These are phyloP conservation scores for Pistacia vera DNA, from an alignment of 345 rosid genomes.

Conservation along the genomic window DNA sequence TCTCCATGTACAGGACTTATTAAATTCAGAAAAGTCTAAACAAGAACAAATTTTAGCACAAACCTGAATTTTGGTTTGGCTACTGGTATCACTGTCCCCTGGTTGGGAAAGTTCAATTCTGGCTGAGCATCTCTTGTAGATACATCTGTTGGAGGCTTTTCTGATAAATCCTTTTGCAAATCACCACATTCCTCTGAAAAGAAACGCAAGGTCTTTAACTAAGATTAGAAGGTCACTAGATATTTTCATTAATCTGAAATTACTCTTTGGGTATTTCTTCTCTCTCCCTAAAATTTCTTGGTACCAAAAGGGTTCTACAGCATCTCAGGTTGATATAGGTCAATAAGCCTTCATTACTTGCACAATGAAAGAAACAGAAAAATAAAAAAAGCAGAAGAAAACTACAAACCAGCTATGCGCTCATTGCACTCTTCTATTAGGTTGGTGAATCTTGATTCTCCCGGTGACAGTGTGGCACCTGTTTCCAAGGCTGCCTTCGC, in stretches of 20 bases:
- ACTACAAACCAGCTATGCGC: slow-evolving; percentile 52
- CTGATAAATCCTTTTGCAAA: slow-evolving; percentile 14
- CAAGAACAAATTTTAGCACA: background rate
- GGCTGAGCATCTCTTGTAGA: slow-evolving; percentile 22
- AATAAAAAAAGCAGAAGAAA: background rate
- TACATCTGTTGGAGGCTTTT: slow-evolving; percentile 18
- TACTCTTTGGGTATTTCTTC: too few relatives aligned
- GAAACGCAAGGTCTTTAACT: background rate
- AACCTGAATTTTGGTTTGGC: slow-evolving; percentile 59
- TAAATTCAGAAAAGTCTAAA: background rate
- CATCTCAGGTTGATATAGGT: background rate
- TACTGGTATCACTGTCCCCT: slow-evolving; percentile 23
- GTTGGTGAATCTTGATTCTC: slow-evolving; percentile 60
- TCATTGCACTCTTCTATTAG: slow-evolving; percentile 74
- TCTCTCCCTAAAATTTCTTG: background rate
- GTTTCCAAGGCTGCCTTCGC: slow-evolving; percentile 81
- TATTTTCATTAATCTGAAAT: background rate
- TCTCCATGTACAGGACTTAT: background rate
- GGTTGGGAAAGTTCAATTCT: slow-evolving; percentile 1
- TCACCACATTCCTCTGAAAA: slow-evolving; percentile 44
- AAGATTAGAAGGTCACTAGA: background rate
- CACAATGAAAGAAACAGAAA: background rate
- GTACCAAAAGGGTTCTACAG: background rate
- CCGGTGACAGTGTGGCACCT: slow-evolving; percentile 64
- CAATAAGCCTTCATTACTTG: background rate